phyloP scores from a whole-genome alignment of 768 basidiomycete species.

The Podaxis mareebaensis region DNA sequence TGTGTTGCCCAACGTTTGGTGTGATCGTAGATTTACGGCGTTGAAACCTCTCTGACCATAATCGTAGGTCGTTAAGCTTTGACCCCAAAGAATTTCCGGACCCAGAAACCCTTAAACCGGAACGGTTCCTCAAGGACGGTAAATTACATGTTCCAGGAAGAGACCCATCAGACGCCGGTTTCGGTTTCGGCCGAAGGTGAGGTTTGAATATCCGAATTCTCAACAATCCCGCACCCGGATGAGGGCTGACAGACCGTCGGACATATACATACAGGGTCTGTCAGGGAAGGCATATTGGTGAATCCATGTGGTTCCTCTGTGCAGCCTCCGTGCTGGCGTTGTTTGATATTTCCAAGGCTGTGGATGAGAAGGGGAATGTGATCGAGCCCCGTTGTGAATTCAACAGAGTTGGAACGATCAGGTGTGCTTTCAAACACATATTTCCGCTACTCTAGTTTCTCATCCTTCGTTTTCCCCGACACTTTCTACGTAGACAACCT shows the following conservation, averaged over 20 bases:
- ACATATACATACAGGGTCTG: conserved; percentile 20
- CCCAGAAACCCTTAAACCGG: conserved; percentile 48
- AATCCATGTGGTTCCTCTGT: conserved; percentile 20
- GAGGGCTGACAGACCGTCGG: background rate
- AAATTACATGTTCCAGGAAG: conserved; percentile 33
- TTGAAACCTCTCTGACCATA: conserved; percentile 11
- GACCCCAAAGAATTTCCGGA: conserved; percentile 47
- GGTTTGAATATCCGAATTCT: conserved; percentile 7
- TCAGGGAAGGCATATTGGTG: conserved; percentile 26
- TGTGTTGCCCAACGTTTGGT: conserved; percentile 16
- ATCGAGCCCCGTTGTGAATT: conserved; percentile 16
- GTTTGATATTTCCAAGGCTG: conserved; percentile 19
- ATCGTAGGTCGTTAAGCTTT: conserved; percentile 40
- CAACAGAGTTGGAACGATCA: conserved; percentile 14
- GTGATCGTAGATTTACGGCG: background rate
- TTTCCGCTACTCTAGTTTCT: background rate
- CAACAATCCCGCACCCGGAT: background rate
- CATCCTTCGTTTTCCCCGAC: background rate
- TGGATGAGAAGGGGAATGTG: conserved; percentile 17
- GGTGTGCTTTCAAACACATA: background rate
- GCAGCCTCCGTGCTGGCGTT: conserved; percentile 21
- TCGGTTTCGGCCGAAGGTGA: conserved; percentile 60
- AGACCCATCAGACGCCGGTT: conserved; percentile 49
- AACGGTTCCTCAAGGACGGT: conserved; percentile 44
- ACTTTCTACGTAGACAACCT: conserved; percentile 17